Conservation (phyloP, 371 early-diverging fungal genomes). For the Cladochytrium tenue region DNA sequence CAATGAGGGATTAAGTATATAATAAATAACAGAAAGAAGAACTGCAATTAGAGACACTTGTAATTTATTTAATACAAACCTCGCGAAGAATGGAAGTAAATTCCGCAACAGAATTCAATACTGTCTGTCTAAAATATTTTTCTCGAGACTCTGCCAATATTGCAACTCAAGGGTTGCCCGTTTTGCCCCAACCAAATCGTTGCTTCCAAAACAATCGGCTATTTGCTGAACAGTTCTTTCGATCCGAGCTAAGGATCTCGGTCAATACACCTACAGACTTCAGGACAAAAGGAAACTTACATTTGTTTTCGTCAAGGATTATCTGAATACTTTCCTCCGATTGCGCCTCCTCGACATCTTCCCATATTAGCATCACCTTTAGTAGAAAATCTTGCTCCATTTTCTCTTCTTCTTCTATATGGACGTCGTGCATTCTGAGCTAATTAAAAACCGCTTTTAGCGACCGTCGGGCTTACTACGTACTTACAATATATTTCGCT, state of each 20-base stretch:
- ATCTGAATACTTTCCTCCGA: constrained; percentile 58
- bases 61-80: no score
- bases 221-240: constrained; percentile 40
- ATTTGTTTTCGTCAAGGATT: constrained; percentile 53
- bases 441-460: constrained; percentile 5
- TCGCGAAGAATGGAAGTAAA: no score
- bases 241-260: constrained; percentile 37
- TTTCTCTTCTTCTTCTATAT: constrained; percentile 70
- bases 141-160: constrained; percentile 68
- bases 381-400: constrained; percentile 73
- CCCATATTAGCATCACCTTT: constrained; percentile 80
- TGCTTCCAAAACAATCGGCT: constrained; percentile 50
- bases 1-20: no score
- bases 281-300: constrained; percentile 21
- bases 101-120: no score
- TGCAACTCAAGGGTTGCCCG: constrained; percentile 63
- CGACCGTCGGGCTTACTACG: no score
- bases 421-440: constrained; percentile 60
- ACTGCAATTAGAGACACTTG: no score
- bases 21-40: no score
- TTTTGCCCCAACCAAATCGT: constrained; percentile 60
- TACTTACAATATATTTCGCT: constrained; percentile 78
- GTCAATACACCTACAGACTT: neutral
- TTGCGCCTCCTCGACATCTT: constrained; percentile 68
- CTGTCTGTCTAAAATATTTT: no score